phyloP scores from a whole-genome alignment of 805 yeast genomes.

The Zygosaccharomyces lentus region DNA sequence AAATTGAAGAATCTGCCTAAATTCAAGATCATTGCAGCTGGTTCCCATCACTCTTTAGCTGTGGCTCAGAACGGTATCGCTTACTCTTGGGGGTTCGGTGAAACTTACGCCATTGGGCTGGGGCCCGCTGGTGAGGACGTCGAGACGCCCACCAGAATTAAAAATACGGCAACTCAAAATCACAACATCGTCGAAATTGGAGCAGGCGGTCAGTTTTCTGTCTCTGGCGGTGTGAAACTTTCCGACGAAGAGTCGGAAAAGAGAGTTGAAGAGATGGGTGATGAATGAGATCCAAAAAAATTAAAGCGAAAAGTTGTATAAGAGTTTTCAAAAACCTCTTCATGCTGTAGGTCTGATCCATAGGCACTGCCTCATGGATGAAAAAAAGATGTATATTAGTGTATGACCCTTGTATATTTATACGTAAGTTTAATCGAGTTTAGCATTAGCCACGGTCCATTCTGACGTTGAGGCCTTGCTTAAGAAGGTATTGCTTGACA shows the following conservation, averaged over 20 bases:
- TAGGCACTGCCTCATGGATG: not conserved
- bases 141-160: constrained; percentile 80
- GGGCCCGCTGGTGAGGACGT: constrained; percentile 87
- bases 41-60: constrained; percentile 91
- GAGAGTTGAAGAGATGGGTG: constrained; percentile 48
- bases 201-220: constrained; percentile 97
- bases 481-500: constrained; percentile 65
- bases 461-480: constrained; percentile 68
- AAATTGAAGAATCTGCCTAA: constrained; percentile 55
- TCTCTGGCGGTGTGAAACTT: constrained; percentile 67
- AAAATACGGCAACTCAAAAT: constrained; percentile 87
- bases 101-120: constrained; percentile 92
- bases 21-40: constrained; percentile 62
- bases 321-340: not conserved
- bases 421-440: constrained; percentile 1
- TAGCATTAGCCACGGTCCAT: constrained; percentile 39
- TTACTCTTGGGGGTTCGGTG: constrained; percentile 98
- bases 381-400: not conserved
- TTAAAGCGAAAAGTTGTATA: not conserved
- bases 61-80: constrained; percentile 77
- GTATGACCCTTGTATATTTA: constrained; percentile 2
- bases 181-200: constrained; percentile 68
- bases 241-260: constrained; percentile 40
- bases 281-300: constrained; percentile 26
- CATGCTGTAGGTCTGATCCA: not conserved